Percentiles rank a stretch among this genome's conserved stretches.
phyloP scores from a whole-genome alignment of 2,329 filamentous ascomycete genomes.

The Talaromyces sp. region DNA sequence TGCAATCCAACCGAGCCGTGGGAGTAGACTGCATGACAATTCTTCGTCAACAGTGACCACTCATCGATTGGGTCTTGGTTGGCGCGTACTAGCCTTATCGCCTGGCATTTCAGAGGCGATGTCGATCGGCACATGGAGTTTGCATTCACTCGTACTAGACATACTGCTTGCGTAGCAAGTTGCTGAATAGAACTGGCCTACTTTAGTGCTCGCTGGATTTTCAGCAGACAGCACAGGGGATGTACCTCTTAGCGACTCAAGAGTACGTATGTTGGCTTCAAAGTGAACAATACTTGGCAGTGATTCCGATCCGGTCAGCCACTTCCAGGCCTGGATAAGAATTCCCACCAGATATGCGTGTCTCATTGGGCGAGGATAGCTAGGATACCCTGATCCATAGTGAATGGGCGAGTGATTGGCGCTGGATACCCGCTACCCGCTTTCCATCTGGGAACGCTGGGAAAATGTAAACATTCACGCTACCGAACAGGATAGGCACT shows the following conservation, averaged over 20 bases:
- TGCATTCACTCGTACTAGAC: background rate
- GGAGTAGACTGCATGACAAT: background rate
- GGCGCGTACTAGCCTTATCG: constrained; percentile 1
- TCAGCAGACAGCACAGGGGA: too few species aligned
- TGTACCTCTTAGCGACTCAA: too few species aligned
- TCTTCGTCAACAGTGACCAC: background rate
- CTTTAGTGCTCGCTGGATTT: too few species aligned
- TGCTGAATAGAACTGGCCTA: too few species aligned
- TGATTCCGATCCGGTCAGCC: background rate
- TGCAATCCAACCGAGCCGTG: background rate
- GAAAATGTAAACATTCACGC: background rate
- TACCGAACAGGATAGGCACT: too few species aligned
- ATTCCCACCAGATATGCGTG: background rate
- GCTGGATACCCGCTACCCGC: background rate
- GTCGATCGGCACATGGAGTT: constrained; percentile 7
- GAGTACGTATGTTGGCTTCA: background rate
- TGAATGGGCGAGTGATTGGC: background rate
- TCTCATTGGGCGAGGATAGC: background rate
- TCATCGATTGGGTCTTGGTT: constrained; percentile 1
- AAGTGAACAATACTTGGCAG: background rate
- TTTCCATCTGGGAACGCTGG: constrained; percentile 2
- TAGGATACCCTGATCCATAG: background rate
- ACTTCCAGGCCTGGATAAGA: background rate
- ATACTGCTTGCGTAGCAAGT: too few species aligned
- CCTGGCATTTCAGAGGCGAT: background rate